Evolutionary conservation across 31 red algal species (phyloP).

Genomic region (Asparagopsis taxiformis): DNA sequence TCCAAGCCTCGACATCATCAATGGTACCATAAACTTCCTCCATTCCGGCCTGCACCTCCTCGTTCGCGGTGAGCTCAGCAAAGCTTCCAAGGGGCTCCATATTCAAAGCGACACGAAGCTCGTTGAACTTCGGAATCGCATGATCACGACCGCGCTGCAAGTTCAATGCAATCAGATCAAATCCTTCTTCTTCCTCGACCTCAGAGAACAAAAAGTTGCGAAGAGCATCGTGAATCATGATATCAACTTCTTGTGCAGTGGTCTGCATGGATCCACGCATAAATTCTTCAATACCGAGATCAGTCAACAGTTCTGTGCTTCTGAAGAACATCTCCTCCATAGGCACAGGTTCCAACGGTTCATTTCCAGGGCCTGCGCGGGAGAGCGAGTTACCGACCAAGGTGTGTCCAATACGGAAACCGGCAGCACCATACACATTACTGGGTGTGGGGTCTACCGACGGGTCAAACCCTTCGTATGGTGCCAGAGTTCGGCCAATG

Average conservation of each 20-base stretch:
- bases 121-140: slow-evolving; percentile 29
- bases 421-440: slow-evolving; percentile 26
- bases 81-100: not conserved
- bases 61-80: slow-evolving; percentile 11
- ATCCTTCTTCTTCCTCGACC: slow-evolving; percentile 9
- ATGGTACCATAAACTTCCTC: slow-evolving; percentile 13
- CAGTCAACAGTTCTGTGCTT: not conserved
- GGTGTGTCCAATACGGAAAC: slow-evolving; percentile 53
- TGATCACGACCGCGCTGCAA: slow-evolving; percentile 56
- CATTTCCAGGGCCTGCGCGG: not conserved
- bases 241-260: slow-evolving; percentile 24
- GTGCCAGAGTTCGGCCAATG: not conserved
- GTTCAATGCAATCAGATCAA: slow-evolving; percentile 63
- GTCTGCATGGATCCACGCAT: slow-evolving; percentile 7
- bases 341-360: not conserved
- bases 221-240: slow-evolving; percentile 10
- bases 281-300: slow-evolving; percentile 24
- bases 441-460: slow-evolving; percentile 7
- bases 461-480: slow-evolving; percentile 10
- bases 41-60: not conserved
- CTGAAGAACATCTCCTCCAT: slow-evolving; percentile 30
- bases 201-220: slow-evolving; percentile 49
- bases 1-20: no score
- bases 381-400: slow-evolving; percentile 18
- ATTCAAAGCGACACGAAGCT: slow-evolving; percentile 6